Evolutionary conservation across 371 early-diverging fungal species (phyloP), one percentile per base, ranked within the genome.

Genomic region (Choanephora cucurbitarum): DNA sequence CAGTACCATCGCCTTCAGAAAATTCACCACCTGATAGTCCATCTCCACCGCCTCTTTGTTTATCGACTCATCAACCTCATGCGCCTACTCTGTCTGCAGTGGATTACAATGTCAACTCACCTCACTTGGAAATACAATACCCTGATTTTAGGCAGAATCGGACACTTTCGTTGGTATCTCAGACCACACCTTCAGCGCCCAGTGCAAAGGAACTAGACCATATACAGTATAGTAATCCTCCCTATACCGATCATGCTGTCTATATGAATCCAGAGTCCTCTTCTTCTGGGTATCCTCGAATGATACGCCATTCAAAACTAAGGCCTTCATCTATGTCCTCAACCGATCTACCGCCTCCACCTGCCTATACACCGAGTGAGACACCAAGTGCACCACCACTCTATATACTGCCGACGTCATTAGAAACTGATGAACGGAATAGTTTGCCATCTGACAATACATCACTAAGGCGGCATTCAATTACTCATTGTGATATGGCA

Each of bases 131-230:
- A 14, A 37, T 18, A 33, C 10, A 23, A 14, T 60, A 60, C 17
- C 1, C 28, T 19, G 24, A 42, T 4, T 56, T 33, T 33, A 37
- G 56, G n/a, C 56, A 50, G 23, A 56, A 56, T 6, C 52, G 39
- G 33, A 62, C 62, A 8, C 18, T 64, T 0, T 57, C 64, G 0
- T 55, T 64, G 37, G 14, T 49, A 17, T 67, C 67, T n/a, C 70
- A 69, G 44, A 61, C 69, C 13, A 47, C 59, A 4, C 70, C 70
- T 32, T 66, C 66, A n/a, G 70, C 70, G 15, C 69, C 69, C 0
- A 42, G 60, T 2, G 69, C 66, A 1, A 69, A 69, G 39, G 70
- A 69, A 52, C 40, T 68, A 17, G 41, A 54, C 18, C 49, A 34
- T 7, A 40, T 57, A 23, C 19, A 45, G 0, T 41, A 49, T 22